Evolutionary conservation across 169 alveolate species (phyloP).

Genomic region (Plasmodium berghei): DNA sequence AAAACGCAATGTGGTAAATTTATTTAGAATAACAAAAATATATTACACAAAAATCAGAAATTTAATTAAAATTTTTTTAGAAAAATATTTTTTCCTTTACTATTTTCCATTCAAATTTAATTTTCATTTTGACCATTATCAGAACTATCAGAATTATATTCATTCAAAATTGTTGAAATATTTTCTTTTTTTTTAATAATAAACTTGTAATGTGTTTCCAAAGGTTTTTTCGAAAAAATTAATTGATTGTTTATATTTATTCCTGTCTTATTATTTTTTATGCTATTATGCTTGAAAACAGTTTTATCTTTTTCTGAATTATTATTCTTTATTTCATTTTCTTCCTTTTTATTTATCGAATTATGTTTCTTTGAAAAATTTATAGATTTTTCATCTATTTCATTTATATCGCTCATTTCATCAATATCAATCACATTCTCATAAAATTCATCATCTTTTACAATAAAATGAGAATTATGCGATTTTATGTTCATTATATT

Average conservation of each 20-base stretch:
- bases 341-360: conserved; percentile 14
- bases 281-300: conserved; percentile 8
- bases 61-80: too few species aligned
- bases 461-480: conserved; percentile 5
- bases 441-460: conserved; percentile 25
- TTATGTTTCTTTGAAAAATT: not conserved
- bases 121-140: not conserved
- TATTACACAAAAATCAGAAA: not conserved
- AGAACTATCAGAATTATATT: conserved; percentile 51
- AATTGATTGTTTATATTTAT: conserved; percentile 3
- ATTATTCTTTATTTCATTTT: not conserved
- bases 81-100: not conserved
- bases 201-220: conserved; percentile 64
- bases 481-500: not conserved
- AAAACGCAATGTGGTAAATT: not conserved
- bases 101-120: conserved; percentile 1
- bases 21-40: not conserved
- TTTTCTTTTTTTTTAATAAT: conserved; percentile 65
- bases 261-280: not conserved
- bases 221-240: conserved; percentile 3
- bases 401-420: not conserved
- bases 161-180: conserved; percentile 45
- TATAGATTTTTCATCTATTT: not conserved
- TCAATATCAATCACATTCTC: not conserved
- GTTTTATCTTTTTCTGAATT: not conserved